Conservation (phyloP, 2,329 filamentous ascomycete genomes). For the Xylaria sp. region DNA sequence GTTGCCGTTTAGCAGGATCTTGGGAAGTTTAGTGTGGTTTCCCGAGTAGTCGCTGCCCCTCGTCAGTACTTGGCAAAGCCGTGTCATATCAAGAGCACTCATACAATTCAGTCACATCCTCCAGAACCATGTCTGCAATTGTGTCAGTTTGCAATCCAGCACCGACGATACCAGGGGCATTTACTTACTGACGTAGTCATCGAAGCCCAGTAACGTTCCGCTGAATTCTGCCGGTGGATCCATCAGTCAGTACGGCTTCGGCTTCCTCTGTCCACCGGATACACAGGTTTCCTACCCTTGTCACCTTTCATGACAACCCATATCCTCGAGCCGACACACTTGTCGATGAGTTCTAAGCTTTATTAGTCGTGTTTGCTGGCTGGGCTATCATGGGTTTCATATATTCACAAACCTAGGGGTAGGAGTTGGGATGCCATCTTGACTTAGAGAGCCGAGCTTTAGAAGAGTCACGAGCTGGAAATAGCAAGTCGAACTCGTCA, state of each 20-base stretch:
- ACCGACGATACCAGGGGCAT: not conserved
- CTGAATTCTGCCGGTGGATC: conserved; percentile 74
- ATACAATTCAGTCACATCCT: conserved; percentile 96
- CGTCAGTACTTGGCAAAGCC: conserved; percentile 25
- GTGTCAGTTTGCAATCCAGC: not conserved
- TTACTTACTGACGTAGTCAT: conserved; percentile 99
- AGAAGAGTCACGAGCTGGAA: not conserved
- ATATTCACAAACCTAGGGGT: conserved; percentile 60
- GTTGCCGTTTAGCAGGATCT: conserved; percentile 96
- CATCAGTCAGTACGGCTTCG: conserved; percentile 6
- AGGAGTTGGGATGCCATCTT: conserved; percentile 74
- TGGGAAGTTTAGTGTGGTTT: conserved; percentile 83
- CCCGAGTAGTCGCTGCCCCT: conserved; percentile 82
- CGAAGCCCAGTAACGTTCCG: conserved; percentile 91
- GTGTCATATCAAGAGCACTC: conserved; percentile 33
- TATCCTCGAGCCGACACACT: conserved; percentile 95
- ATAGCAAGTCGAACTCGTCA: too few relatives aligned
- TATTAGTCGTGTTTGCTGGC: conserved; percentile 20
- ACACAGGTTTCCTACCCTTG: conserved; percentile 67
- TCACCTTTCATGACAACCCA: conserved; percentile 99
- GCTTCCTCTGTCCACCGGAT: not conserved
- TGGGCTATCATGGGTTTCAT: not conserved
- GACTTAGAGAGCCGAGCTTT: conserved; percentile 4
- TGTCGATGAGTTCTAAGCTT: conserved; percentile 88
- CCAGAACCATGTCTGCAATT: conserved; percentile 87